Percentiles rank a stretch among this genome's conserved stretches.
Evolutionary conservation across 306 rosid species (phyloP).

Genomic region (Cucurbita moschata): DNA sequence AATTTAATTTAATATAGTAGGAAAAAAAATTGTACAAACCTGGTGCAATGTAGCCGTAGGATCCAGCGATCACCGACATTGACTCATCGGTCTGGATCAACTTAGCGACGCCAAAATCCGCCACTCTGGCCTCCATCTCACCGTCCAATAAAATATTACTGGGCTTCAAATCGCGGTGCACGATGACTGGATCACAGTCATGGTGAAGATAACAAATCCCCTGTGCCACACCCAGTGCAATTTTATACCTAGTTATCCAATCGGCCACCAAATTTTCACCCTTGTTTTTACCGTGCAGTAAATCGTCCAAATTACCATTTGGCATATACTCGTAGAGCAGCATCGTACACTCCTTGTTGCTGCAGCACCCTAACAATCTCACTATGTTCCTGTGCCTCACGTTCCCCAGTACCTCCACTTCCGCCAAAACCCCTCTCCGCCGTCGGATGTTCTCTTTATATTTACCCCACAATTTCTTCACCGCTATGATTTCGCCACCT

Average conservation of each 20-base stretch:
- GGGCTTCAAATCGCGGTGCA: constrained; percentile 84
- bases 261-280: constrained; percentile 56
- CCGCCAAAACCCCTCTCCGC: constrained; percentile 81
- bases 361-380: constrained; percentile 84
- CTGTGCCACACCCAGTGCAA: constrained; percentile 85
- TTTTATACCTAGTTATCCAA: constrained; percentile 76
- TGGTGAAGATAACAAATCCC: constrained; percentile 95
- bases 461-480: constrained; percentile 74
- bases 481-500: constrained; percentile 87
- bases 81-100: constrained; percentile 63
- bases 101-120: constrained; percentile 92
- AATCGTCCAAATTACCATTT: constrained; percentile 69
- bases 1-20: too few species aligned
- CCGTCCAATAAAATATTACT: constrained; percentile 71
- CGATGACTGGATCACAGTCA: constrained; percentile 82
- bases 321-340: constrained; percentile 90
- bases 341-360: constrained; percentile 80
- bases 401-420: constrained; percentile 83
- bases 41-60: constrained; percentile 96
- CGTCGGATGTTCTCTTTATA: constrained; percentile 58
- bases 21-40: constrained; percentile 16
- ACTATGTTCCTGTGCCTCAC: constrained; percentile 97
- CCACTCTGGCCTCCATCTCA: constrained; percentile 90
- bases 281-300: constrained; percentile 58
- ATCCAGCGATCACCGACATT: constrained; percentile 96